phyloP scores from a whole-genome alignment of 176 grass and related monocot genomes.

The Rhynchospora breviuscula region DNA sequence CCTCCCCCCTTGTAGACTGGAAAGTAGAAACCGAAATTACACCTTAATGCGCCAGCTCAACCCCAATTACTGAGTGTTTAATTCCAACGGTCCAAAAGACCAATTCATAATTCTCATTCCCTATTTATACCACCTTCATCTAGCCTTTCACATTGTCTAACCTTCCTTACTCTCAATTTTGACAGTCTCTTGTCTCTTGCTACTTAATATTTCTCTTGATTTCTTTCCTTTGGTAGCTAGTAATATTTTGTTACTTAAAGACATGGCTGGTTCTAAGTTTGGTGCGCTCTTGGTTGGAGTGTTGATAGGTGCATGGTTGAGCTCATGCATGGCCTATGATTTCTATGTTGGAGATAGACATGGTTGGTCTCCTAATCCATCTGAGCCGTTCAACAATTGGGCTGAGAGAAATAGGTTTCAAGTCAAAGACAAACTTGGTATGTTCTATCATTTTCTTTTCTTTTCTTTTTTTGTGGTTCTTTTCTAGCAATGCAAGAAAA shows the following conservation, averaged over 20 bases:
- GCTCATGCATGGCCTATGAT: constrained; percentile 24
- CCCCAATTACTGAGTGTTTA: constrained; percentile 9
- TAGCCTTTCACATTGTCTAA: background rate
- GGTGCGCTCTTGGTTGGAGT: background rate
- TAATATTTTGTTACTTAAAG: background rate
- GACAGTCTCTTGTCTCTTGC: background rate
- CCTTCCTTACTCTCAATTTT: background rate
- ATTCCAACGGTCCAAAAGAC: constrained; percentile 21
- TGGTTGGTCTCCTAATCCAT: constrained; percentile 48
- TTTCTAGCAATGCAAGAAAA: background rate
- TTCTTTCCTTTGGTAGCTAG: background rate
- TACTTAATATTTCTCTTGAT: background rate
- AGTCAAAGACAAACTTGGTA: constrained; percentile 70
- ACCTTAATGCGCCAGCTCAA: constrained; percentile 20
- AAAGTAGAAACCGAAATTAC: constrained; percentile 16
- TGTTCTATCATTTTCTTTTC: background rate
- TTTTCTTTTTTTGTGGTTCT: background rate
- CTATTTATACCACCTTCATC: background rate
- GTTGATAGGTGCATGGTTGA: constrained; percentile 4
- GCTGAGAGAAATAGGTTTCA: constrained; percentile 71
- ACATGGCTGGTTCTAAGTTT: background rate
- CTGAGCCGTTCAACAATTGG: constrained; percentile 53
- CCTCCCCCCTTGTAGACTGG: background rate
- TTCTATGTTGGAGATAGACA: constrained; percentile 50
- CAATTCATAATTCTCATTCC: background rate